Evolutionary conservation across 208 protist species (phyloP).

Genomic region (Acanthamoeba healyi): DNA sequence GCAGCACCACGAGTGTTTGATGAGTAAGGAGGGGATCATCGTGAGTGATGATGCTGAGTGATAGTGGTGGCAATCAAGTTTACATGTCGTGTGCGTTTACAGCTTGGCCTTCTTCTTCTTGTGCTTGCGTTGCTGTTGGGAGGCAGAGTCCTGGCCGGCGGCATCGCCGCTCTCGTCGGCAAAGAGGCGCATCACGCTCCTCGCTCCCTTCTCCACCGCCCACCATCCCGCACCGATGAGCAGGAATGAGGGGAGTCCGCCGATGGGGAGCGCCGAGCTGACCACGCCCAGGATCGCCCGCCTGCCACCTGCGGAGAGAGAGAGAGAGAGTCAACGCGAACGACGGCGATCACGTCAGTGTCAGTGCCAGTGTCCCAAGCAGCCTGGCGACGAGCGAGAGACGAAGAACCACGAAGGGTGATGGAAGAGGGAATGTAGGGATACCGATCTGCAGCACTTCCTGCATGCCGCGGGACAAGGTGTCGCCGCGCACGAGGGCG

Average conservation of each 20-base stretch:
- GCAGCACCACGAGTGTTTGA: too few species aligned
- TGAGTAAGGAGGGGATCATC: too few species aligned
- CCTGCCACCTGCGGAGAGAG: not conserved
- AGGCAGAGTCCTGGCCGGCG: not conserved
- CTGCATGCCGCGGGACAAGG: constrained; percentile 16
- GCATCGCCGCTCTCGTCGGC: not conserved
- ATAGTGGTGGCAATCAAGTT: too few species aligned
- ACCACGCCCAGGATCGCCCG: not conserved
- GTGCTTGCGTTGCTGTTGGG: not conserved
- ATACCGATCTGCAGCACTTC: constrained; percentile 35
- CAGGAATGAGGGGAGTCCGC: constrained; percentile 25
- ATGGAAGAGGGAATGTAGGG: too few species aligned
- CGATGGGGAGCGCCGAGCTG: constrained; percentile 3
- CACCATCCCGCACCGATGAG: constrained; percentile 11
- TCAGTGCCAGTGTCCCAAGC: too few species aligned
- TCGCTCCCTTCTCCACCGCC: constrained; percentile 26
- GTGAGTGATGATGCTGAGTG: too few species aligned
- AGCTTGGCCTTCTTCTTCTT: constrained; percentile 38
- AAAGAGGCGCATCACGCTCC: not conserved
- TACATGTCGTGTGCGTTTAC: too few species aligned
- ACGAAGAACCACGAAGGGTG: too few species aligned
- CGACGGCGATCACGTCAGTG: not conserved
- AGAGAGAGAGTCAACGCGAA: too few species aligned
- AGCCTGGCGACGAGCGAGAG: too few species aligned
- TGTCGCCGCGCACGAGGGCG: constrained; percentile 4